A percentile compares a stretch with the other conserved stretches of the same genome.
phyloP scores from a whole-genome alignment of 2,329 filamentous ascomycete genomes.

The Penicillium sp. region DNA sequence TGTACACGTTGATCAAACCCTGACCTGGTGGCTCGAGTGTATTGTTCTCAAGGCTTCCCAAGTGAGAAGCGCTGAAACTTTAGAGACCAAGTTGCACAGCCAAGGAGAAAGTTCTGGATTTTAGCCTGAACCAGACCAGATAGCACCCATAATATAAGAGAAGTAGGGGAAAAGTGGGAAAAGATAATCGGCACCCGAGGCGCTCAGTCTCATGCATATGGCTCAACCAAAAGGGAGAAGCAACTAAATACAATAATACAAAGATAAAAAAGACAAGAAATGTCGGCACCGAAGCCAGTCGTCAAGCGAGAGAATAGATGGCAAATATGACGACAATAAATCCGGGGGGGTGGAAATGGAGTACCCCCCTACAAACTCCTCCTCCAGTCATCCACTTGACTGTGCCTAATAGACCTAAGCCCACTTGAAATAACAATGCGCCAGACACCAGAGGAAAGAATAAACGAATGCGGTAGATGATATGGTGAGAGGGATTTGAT shows the following conservation, averaged over 20 bases:
- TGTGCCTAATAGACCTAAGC: slow-evolving; percentile 18
- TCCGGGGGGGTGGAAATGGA: slow-evolving; percentile 8
- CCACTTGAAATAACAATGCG: slow-evolving; percentile 17
- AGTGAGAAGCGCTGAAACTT: too few species aligned
- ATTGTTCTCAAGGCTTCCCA: too few species aligned
- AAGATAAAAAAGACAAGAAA: slow-evolving; percentile 1
- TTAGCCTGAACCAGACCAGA: too few species aligned
- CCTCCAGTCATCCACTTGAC: slow-evolving; percentile 19
- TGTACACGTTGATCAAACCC: too few species aligned
- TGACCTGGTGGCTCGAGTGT: too few species aligned
- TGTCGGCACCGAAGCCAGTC: background rate
- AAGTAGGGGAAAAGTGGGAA: background rate
- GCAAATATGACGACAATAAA: slow-evolving; percentile 8
- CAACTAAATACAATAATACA: slow-evolving; percentile 34
- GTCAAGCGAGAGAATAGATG: slow-evolving; percentile 20
- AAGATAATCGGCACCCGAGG: background rate
- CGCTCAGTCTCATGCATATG: background rate
- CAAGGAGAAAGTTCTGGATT: too few species aligned
- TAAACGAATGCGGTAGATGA: slow-evolving; percentile 20
- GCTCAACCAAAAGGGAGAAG: slow-evolving; percentile 4
- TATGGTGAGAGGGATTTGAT: slow-evolving; percentile 1
- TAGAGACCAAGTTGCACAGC: too few species aligned
- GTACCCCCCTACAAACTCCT: slow-evolving; percentile 23
- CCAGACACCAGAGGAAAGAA: slow-evolving; percentile 19
- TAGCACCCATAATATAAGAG: background rate